These are phyloP conservation scores for Fusarium irregulare DNA, from an alignment of 2,329 filamentous ascomycete species.

Conservation along the genomic window DNA sequence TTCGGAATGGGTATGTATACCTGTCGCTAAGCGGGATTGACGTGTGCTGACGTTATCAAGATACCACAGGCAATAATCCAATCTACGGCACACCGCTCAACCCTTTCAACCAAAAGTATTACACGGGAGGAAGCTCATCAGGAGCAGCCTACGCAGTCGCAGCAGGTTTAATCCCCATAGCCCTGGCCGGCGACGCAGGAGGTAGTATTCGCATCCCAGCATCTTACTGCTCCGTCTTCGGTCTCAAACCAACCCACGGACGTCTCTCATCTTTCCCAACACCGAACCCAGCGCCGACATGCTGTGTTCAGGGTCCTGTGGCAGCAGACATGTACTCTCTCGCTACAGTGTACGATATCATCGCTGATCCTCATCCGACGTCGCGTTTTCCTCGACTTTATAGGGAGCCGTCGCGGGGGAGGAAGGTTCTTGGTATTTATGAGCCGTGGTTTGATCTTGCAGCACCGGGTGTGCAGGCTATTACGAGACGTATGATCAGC, in stretches of 20 bases:
- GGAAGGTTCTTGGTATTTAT: slow-evolving; percentile 70
- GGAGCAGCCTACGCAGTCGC: slow-evolving; percentile 78
- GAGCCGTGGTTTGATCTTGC: slow-evolving; percentile 69
- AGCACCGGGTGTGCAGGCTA: slow-evolving; percentile 54
- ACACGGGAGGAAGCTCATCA: slow-evolving; percentile 80
- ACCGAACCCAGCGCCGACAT: slow-evolving; percentile 67
- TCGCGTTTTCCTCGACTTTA: slow-evolving; percentile 63
- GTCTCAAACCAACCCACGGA: slow-evolving; percentile 77
- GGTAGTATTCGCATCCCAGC: slow-evolving; percentile 80
- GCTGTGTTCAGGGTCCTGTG: slow-evolving; percentile 75
- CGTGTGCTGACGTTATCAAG: slow-evolving; percentile 50
- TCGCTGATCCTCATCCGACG: slow-evolving; percentile 71
- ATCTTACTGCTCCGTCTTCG: slow-evolving; percentile 78
- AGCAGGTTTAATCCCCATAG: slow-evolving; percentile 75
- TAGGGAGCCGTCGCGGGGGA: slow-evolving; percentile 37
- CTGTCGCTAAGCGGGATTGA: not conserved
- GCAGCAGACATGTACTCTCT: slow-evolving; percentile 75
- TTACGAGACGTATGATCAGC: slow-evolving; percentile 58
- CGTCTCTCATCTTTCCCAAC: slow-evolving; percentile 73
- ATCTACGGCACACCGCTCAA: slow-evolving; percentile 80
- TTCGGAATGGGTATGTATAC: slow-evolving; percentile 70
- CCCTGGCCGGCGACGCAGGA: slow-evolving; percentile 78
- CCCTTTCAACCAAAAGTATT: slow-evolving; percentile 78
- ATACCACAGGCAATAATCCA: slow-evolving; percentile 81
- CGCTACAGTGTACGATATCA: slow-evolving; percentile 70